phyloP scores from a whole-genome alignment of 208 protist species.

The Kentomonas sorsogonicus region DNA sequence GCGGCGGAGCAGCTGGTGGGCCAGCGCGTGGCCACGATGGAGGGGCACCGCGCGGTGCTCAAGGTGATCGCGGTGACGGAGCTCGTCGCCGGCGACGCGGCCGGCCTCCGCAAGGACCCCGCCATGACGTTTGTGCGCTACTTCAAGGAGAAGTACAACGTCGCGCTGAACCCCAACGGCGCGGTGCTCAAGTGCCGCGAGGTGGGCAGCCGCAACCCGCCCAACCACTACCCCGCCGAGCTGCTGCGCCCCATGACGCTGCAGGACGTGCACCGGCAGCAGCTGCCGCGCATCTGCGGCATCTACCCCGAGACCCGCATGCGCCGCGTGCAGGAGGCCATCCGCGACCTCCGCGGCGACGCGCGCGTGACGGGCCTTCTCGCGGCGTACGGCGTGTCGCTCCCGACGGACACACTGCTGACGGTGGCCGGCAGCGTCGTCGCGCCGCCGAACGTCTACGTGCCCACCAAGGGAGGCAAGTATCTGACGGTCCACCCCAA shows the following conservation, averaged over 20 bases:
- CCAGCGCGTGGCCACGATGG: constrained; percentile 17
- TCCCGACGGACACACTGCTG: constrained; percentile 18
- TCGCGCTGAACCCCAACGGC: constrained; percentile 18
- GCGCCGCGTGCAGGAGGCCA: constrained; percentile 13
- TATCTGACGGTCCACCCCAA: no score
- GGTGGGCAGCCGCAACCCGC: constrained; percentile 13
- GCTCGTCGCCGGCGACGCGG: constrained; percentile 10
- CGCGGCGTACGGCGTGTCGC: constrained; percentile 29
- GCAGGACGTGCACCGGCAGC: constrained; percentile 19
- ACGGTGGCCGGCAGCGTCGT: constrained; percentile 28
- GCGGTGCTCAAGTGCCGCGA: constrained; percentile 20
- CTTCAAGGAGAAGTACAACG: constrained; percentile 34
- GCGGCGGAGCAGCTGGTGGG: constrained; percentile 13
- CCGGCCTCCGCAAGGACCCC: constrained; percentile 16
- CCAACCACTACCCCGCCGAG: constrained; percentile 32
- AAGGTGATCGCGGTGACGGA: constrained; percentile 21
- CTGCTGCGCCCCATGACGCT: constrained; percentile 31
- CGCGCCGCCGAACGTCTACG: constrained; percentile 27
- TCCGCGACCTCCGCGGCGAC: constrained; percentile 17
- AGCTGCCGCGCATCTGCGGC: constrained; percentile 44
- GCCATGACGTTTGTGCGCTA: constrained; percentile 28
- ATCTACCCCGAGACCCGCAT: constrained; percentile 41
- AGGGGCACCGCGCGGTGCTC: constrained; percentile 18
- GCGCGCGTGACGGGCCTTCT: constrained; percentile 20
- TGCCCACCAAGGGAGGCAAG: no score